phyloP scores from a whole-genome alignment of 257 asterid genomes.

The Capsicum chinense region DNA sequence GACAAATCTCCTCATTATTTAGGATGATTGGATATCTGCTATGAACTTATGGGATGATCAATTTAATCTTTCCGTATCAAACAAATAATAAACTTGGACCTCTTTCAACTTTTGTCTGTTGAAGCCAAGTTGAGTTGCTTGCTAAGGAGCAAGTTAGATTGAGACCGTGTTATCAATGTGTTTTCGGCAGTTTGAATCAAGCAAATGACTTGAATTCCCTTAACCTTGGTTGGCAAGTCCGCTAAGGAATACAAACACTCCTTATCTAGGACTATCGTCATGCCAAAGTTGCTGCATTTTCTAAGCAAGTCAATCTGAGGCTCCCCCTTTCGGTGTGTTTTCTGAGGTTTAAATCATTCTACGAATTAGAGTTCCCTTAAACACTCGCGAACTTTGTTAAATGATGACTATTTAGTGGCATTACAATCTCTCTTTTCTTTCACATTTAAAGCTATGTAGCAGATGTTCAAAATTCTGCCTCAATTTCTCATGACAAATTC shows the following conservation, averaged over 20 bases:
- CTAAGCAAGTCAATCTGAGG: not conserved
- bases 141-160: not conserved
- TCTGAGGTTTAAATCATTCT: not conserved
- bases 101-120: conserved; percentile 4
- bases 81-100: not conserved
- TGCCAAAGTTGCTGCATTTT: not conserved
- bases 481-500: conserved; percentile 23
- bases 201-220: conserved; percentile 6
- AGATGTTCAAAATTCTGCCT: conserved; percentile 2
- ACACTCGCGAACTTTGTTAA: not conserved
- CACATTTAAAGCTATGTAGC: not conserved
- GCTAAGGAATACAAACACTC: not conserved
- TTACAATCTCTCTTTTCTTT: not conserved
- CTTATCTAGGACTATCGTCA: not conserved
- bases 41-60: not conserved
- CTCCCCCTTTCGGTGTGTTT: conserved; percentile 14
- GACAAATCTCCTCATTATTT: not conserved
- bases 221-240: not conserved
- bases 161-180: not conserved
- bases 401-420: not conserved
- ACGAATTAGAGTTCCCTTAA: not conserved
- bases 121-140: not conserved
- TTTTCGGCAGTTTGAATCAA: conserved; percentile 13
- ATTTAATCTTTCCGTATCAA: not conserved
- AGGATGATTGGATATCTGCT: not conserved